Conservation (phyloP, 192 early-diverging fungal species). For the Fimicolochytrium jonesii region DNA sequence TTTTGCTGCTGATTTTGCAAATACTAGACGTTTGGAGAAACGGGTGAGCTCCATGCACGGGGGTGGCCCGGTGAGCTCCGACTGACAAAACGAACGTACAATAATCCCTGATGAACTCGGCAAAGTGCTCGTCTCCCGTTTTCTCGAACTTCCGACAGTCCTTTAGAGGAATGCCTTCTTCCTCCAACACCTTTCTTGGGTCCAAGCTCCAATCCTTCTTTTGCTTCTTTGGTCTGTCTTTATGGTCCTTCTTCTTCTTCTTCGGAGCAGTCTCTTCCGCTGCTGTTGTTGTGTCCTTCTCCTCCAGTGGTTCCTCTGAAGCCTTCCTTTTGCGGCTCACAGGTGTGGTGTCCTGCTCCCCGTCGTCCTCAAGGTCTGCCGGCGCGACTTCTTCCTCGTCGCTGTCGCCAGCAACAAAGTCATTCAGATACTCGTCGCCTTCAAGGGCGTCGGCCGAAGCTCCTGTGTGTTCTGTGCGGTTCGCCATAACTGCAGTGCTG, state of each 20-base stretch:
- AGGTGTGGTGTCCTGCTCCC: not conserved
- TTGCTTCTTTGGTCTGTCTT: constrained; percentile 27
- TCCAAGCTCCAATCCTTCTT: constrained; percentile 3
- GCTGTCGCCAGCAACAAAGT: constrained; percentile 10
- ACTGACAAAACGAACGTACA: constrained; percentile 5
- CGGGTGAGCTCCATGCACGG: not conserved
- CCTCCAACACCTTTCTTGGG: constrained; percentile 6
- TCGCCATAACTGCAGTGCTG: too few relatives aligned
- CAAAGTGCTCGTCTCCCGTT: not conserved
- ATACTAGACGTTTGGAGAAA: constrained; percentile 7
- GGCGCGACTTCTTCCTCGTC: not conserved
- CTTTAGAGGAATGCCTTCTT: not conserved
- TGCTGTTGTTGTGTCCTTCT: not conserved
- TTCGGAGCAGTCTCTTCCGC: not conserved
- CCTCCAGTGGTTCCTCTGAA: not conserved
- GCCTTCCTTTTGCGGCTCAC: not conserved
- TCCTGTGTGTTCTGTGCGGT: too few relatives aligned
- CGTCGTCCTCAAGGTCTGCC: constrained; percentile 11
- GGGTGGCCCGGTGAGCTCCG: not conserved
- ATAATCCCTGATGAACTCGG: constrained; percentile 9
- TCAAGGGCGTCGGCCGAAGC: constrained; percentile 8
- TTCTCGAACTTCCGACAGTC: not conserved
- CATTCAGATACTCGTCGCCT: constrained; percentile 9
- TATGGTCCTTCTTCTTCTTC: not conserved
- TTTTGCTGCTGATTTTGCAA: constrained; percentile 4